A percentile compares a stretch with the other conserved stretches of the same genome.
Evolutionary conservation across 192 early-diverging fungal genomes (phyloP).

Genomic region (Lobosporangium transversale): DNA sequence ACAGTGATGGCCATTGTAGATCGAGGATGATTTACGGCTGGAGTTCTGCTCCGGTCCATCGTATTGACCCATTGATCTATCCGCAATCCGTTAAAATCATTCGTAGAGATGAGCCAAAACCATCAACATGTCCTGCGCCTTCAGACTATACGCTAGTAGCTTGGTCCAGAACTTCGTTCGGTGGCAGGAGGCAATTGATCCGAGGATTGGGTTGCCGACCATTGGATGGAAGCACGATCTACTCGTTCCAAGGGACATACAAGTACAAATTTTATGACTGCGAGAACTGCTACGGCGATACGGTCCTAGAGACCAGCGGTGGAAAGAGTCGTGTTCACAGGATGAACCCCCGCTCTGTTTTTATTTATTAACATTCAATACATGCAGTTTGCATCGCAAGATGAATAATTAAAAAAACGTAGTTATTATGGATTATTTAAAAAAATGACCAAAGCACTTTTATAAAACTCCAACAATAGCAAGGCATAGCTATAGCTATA

Average conservation of each 20-base stretch:
- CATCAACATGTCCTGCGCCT: background rate
- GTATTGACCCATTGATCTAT: conserved; percentile 30
- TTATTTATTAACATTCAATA: conserved; percentile 13
- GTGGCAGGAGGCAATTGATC: conserved; percentile 17
- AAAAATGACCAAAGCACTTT: background rate
- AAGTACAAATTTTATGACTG: conserved; percentile 22
- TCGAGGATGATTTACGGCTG: conserved; percentile 3
- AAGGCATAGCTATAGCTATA: no score
- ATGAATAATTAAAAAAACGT: no score
- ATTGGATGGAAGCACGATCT: conserved; percentile 16
- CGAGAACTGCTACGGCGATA: conserved; percentile 6
- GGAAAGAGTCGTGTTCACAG: conserved; percentile 3
- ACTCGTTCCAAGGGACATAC: conserved; percentile 26
- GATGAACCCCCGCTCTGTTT: conserved; percentile 26
- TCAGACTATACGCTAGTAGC: background rate
- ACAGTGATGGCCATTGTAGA: conserved; percentile 6
- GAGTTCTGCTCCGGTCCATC: conserved; percentile 5
- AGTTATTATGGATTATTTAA: background rate
- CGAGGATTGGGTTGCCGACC: conserved; percentile 13
- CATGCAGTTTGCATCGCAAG: no score
- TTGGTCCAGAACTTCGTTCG: conserved; percentile 6
- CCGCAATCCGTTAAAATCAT: conserved; percentile 19
- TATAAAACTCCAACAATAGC: no score
- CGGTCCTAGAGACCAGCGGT: background rate
- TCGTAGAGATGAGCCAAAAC: background rate